Percentiles rank a stretch among this genome's conserved stretches.
Evolutionary conservation across 495 filamentous ascomycete genomes (phyloP).

Genomic region (Penicillium paradoxum): DNA sequence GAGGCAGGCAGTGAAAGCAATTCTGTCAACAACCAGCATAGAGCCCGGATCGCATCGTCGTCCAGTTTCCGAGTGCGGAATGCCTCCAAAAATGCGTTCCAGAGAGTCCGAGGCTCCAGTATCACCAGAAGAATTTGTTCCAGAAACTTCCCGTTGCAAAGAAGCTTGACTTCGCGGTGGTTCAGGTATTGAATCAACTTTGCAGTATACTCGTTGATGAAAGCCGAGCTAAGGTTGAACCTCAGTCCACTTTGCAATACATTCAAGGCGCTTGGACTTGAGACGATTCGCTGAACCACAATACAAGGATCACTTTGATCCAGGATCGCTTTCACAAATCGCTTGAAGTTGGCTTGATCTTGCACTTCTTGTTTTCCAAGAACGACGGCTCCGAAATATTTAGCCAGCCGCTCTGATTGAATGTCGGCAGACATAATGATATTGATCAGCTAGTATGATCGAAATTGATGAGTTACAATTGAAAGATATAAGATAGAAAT

Average conservation of each 20-base stretch:
- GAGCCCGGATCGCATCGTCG: constrained; percentile 34
- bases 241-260: constrained; percentile 47
- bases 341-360: constrained; percentile 37
- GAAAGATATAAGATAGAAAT: neutral
- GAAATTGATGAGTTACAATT: neutral
- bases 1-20: constrained; percentile 43
- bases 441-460: neutral
- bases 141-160: constrained; percentile 54
- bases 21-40: constrained; percentile 58
- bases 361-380: constrained; percentile 27
- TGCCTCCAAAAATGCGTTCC: constrained; percentile 50
- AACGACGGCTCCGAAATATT: constrained; percentile 29
- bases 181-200: constrained; percentile 28
- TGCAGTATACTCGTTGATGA: constrained; percentile 43
- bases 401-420: constrained; percentile 22
- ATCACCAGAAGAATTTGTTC: constrained; percentile 48
- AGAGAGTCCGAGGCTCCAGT: constrained; percentile 56
- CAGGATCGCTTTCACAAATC: constrained; percentile 58
- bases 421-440: constrained; percentile 2
- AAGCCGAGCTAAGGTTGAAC: constrained; percentile 43
- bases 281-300: constrained; percentile 53
- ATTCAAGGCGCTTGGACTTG: constrained; percentile 40
- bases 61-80: constrained; percentile 36
- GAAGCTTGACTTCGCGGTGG: constrained; percentile 37
- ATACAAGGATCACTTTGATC: constrained; percentile 41